Evolutionary conservation across 805 yeast genomes (phyloP).

Genomic region (Hermanozyma aechmeae): DNA sequence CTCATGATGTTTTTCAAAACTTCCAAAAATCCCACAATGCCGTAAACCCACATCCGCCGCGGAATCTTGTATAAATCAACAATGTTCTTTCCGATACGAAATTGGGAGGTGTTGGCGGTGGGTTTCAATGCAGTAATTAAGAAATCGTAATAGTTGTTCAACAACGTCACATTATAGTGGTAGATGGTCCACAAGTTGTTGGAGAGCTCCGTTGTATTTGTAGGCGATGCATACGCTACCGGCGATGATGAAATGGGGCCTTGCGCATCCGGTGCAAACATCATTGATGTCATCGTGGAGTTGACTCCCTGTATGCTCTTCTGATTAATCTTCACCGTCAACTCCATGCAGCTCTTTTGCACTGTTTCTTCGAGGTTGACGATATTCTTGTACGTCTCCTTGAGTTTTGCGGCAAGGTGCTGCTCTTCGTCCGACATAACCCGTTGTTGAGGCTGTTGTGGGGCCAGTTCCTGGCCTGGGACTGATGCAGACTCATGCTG

Average conservation of each 20-base stretch:
- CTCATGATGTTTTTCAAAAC: slow-evolving; percentile 67
- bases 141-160: slow-evolving; percentile 68
- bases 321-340: slow-evolving; percentile 40
- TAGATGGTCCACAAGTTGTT: slow-evolving; percentile 66
- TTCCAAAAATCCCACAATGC: slow-evolving; percentile 72
- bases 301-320: slow-evolving; percentile 19
- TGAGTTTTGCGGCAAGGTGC: slow-evolving; percentile 57
- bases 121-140: slow-evolving; percentile 64
- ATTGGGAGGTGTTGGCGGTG: slow-evolving; percentile 35
- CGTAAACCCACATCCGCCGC: slow-evolving; percentile 78
- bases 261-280: no score
- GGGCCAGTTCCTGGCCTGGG: background rate
- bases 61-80: slow-evolving; percentile 72
- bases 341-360: slow-evolving; percentile 58
- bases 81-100: slow-evolving; percentile 68
- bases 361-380: slow-evolving; percentile 59
- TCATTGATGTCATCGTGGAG: slow-evolving; percentile 31
- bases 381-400: slow-evolving; percentile 65
- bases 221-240: slow-evolving; percentile 10
- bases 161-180: slow-evolving; percentile 53
- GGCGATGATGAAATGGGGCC: slow-evolving; percentile 8
- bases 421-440: slow-evolving; percentile 52
- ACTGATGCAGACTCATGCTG: slow-evolving; percentile 2
- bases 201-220: slow-evolving; percentile 39
- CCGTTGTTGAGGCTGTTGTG: slow-evolving; percentile 10